These are phyloP conservation scores for Bonia amplexicaulis DNA, from an alignment of 176 grass and related monocot species.

Conservation along the genomic window DNA sequence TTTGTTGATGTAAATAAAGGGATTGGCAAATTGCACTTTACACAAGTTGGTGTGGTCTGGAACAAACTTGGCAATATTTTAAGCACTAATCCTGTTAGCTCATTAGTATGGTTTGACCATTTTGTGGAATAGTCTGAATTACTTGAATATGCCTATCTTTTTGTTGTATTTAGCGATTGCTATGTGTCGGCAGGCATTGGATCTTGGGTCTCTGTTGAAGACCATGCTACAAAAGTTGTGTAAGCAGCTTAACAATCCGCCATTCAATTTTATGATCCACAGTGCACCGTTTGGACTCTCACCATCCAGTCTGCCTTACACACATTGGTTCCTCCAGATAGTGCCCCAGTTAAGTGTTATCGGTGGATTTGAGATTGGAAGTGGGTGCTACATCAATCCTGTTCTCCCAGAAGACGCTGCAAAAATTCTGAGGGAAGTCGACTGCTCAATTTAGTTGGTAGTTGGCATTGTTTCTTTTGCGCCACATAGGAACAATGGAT, in stretches of 20 bases:
- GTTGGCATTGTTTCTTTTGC: not conserved
- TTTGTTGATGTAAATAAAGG: not conserved
- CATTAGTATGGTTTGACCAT: not conserved
- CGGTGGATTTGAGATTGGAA: constrained; percentile 93
- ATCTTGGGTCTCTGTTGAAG: constrained; percentile 73
- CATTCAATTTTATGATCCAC: constrained; percentile 92
- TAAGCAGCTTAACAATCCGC: constrained; percentile 83
- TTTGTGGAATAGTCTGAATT: not conserved
- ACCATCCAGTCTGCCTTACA: constrained; percentile 42
- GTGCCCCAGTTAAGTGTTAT: constrained; percentile 59
- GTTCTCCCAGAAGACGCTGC: constrained; percentile 95
- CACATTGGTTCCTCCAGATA: constrained; percentile 96
- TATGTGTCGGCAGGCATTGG: constrained; percentile 51
- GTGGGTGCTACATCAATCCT: constrained; percentile 90
- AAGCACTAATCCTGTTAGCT: not conserved
- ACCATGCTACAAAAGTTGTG: constrained; percentile 67
- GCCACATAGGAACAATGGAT: not conserved
- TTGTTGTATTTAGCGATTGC: not conserved
- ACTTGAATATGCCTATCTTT: not conserved
- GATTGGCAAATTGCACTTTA: not conserved
- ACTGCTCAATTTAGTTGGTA: constrained; percentile 41
- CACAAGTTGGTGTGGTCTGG: not conserved
- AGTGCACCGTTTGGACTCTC: constrained; percentile 47
- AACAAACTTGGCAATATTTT: not conserved
- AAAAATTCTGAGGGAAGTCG: constrained; percentile 68